Percentiles rank a stretch among this genome's conserved stretches.
phyloP scores from a whole-genome alignment of 257 asterid species.

The Salvia hispanica region DNA sequence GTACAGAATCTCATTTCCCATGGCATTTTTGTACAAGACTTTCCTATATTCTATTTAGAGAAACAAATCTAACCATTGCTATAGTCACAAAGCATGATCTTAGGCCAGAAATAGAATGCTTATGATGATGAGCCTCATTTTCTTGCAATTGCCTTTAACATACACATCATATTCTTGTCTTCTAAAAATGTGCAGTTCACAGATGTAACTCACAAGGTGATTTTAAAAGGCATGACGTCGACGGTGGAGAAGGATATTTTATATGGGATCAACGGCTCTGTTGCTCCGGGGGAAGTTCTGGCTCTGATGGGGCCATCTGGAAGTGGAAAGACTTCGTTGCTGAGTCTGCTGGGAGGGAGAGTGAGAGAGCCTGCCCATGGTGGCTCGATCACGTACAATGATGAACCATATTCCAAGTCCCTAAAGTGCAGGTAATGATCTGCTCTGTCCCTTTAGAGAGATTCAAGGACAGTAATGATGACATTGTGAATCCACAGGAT shows the following conservation, averaged over 20 bases:
- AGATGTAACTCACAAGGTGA: slow-evolving; percentile 80
- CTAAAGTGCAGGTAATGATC: slow-evolving; percentile 71
- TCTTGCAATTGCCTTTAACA: neutral
- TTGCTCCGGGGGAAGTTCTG: slow-evolving; percentile 87
- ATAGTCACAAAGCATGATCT: neutral
- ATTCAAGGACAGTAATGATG: neutral
- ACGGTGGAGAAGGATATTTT: slow-evolving; percentile 75
- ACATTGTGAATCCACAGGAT: slow-evolving; percentile 57
- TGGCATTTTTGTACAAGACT: slow-evolving; percentile 78
- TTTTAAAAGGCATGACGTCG: slow-evolving; percentile 64
- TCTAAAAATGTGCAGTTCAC: slow-evolving; percentile 73
- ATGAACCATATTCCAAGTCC: slow-evolving; percentile 75
- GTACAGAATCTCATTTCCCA: slow-evolving; percentile 70
- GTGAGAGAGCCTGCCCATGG: slow-evolving; percentile 49
- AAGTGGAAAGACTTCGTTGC: slow-evolving; percentile 88
- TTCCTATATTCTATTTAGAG: slow-evolving; percentile 8
- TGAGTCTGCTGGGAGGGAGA: slow-evolving; percentile 88
- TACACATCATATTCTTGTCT: neutral
- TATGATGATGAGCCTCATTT: neutral
- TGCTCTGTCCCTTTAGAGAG: too few species aligned
- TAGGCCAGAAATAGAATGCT: neutral
- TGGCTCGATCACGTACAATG: slow-evolving; percentile 74
- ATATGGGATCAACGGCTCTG: slow-evolving; percentile 79
- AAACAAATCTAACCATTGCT: too few species aligned
- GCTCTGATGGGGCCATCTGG: slow-evolving; percentile 99